Base-by-base conservation (phyloP, 139 green algal genomes). In the Closterium sp. region DNA sequence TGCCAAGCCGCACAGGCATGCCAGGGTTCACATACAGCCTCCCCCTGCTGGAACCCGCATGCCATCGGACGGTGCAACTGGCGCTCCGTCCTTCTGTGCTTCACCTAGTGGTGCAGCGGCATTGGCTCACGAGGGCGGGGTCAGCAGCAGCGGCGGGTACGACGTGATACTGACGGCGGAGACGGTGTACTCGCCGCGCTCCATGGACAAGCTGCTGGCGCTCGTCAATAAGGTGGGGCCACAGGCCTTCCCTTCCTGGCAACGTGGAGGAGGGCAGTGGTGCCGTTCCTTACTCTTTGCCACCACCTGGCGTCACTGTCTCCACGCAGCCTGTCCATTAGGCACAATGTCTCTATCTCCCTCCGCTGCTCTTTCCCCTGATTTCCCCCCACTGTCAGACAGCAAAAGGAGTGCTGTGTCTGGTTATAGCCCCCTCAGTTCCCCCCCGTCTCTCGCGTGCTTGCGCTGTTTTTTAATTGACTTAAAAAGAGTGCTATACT, bases 151-250 rank as follows among this genome's bases (percentile, higher is more conserved):
- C 1, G 89, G 89, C 43, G 89, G 89, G 33, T 94, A 94, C 43
- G 91, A 94, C 84, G 25, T 94, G 35, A 92, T 94, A 33, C 43
- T 94, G 12, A 94, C 93, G 88, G 69, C 91, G n/a, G 91, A 94
- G 76, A 94, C 91, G n/a, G 38, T 94, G 5, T 94, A 94, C 85
- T 94, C 88, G 25, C 25, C 34, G 28, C 31, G 33, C 16, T 92
- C 55, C 33, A 35, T 90, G 55, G 34, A 16, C 23, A 90, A 91
- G 81, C 88, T 94, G 23, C 81, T 90, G 1, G n/a, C 30, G 4
- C 91, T 94, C 43, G 86, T 94, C 84, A 90, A 12, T 16, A 87
- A 94, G 91, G 91, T 94, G 87, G 9, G 90, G n/a, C n/a, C n/a
- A n/a, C n/a, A n/a, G n/a, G n/a, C n/a, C n/a, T 7, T 34, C 9